Evolutionary conservation across 495 filamentous ascomycete species (phyloP).

Genomic region (Penicillium soppii): DNA sequence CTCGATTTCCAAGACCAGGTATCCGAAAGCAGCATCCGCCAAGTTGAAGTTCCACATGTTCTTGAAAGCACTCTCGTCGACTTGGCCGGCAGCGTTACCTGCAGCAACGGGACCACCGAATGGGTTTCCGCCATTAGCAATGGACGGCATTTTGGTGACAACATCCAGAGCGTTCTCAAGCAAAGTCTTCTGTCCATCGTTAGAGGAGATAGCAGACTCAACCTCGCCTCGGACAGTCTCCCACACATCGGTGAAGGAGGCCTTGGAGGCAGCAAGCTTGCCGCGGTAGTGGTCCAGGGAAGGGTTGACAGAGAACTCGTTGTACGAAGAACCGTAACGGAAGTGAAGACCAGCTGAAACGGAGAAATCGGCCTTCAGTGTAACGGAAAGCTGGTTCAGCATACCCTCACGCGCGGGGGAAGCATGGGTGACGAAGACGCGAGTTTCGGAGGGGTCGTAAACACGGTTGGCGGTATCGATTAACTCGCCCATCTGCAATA

Average conservation of each 20-base stretch:
- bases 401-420: slow-evolving; percentile 96
- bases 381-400: slow-evolving; percentile 96
- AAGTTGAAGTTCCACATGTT: slow-evolving; percentile 99
- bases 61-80: slow-evolving; percentile 99
- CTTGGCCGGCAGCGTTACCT: slow-evolving; percentile 72
- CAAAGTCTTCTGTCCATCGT: slow-evolving; percentile 87
- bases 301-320: slow-evolving; percentile 98
- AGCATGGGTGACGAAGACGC: slow-evolving; percentile 94
- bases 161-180: slow-evolving; percentile 86
- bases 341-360: slow-evolving; percentile 98
- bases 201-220: slow-evolving; percentile 86
- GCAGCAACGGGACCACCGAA: slow-evolving; percentile 86
- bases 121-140: slow-evolving; percentile 92
- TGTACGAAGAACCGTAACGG: slow-evolving; percentile 98
- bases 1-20: slow-evolving; percentile 91
- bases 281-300: slow-evolving; percentile 98
- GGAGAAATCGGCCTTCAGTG: slow-evolving; percentile 97
- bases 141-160: slow-evolving; percentile 92
- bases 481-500: slow-evolving; percentile 97
- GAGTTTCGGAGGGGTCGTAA: slow-evolving; percentile 98
- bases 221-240: slow-evolving; percentile 97
- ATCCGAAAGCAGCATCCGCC: slow-evolving; percentile 96
- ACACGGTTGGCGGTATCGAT: slow-evolving; percentile 98
- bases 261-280: slow-evolving; percentile 98
- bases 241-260: slow-evolving; percentile 99